These are phyloP conservation scores for Pichia inconspicua DNA, from an alignment of 1,139 yeast species.

Conservation along the genomic window DNA sequence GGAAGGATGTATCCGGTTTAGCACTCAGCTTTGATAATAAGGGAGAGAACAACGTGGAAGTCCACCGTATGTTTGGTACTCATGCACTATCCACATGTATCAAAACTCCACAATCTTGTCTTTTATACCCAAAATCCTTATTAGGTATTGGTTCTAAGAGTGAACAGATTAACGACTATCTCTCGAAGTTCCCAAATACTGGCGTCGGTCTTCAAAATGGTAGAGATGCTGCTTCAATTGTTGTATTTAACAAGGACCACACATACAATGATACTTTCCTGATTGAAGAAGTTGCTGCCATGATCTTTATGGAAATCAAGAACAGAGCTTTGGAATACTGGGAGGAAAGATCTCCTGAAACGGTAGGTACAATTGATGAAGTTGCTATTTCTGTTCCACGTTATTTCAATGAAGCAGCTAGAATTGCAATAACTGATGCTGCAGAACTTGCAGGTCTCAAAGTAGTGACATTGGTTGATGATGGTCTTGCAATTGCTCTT, in stretches of 20 bases:
- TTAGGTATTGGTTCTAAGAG: slow-evolving; percentile 58
- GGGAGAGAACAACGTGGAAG: slow-evolving; percentile 26
- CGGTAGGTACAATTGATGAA: slow-evolving; percentile 43
- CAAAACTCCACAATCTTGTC: slow-evolving; percentile 66
- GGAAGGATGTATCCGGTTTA: slow-evolving; percentile 80
- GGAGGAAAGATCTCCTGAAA: slow-evolving; percentile 34
- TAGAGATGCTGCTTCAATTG: slow-evolving; percentile 50
- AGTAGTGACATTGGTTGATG: slow-evolving; percentile 67
- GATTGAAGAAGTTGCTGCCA: slow-evolving; percentile 78
- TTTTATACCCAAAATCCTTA: slow-evolving; percentile 60
- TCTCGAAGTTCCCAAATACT: slow-evolving; percentile 54
- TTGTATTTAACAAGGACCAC: slow-evolving; percentile 34
- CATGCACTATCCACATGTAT: slow-evolving; percentile 64
- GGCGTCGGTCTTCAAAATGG: slow-evolving; percentile 39
- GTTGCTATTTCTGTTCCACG: slow-evolving; percentile 75
- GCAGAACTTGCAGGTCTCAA: slow-evolving; percentile 63
- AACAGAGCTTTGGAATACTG: slow-evolving; percentile 52
- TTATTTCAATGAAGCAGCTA: slow-evolving; percentile 54
- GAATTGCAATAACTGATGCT: slow-evolving; percentile 67
- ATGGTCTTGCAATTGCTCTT: slow-evolving; percentile 84
- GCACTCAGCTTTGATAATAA: slow-evolving; percentile 44
- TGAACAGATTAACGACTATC: slow-evolving; percentile 38
- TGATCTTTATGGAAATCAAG: slow-evolving; percentile 65
- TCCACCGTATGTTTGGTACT: slow-evolving; percentile 62
- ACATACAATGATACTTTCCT: slow-evolving; percentile 15